phyloP scores from a whole-genome alignment of 495 filamentous ascomycete species.

The Neurospora sp. region DNA sequence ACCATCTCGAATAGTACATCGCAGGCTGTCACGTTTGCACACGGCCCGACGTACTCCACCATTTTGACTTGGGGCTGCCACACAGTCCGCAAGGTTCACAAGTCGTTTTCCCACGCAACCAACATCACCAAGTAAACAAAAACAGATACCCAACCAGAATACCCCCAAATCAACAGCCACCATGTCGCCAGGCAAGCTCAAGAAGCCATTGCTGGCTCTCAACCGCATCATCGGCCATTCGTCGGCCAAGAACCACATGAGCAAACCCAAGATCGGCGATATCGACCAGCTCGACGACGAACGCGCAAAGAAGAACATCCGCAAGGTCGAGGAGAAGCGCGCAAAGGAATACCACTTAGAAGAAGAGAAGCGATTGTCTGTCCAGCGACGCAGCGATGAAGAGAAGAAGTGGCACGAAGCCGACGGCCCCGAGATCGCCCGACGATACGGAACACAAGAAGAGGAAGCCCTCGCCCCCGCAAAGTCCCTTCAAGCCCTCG shows the following conservation, averaged over 20 bases:
- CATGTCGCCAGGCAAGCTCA: conserved; percentile 30
- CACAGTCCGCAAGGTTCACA: neutral
- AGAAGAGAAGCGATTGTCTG: conserved; percentile 37
- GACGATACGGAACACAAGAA: conserved; percentile 47
- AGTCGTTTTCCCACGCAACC: neutral
- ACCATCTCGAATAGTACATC: neutral
- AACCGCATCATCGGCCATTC: conserved; percentile 35
- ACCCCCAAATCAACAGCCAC: neutral
- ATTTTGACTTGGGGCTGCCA: neutral
- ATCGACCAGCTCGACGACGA: conserved; percentile 34
- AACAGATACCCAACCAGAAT: neutral
- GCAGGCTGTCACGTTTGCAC: neutral
- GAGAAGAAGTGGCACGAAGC: conserved; percentile 32
- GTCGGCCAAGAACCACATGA: conserved; percentile 36
- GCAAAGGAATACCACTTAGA: conserved; percentile 41
- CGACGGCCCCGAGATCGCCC: conserved; percentile 46
- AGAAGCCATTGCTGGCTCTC: conserved; percentile 32
- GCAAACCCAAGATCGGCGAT: conserved; percentile 36
- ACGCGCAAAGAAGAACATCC: conserved; percentile 40
- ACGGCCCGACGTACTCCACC: neutral
- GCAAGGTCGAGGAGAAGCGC: conserved; percentile 36
- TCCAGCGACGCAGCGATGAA: conserved; percentile 35
- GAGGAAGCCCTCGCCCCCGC: conserved; percentile 23
- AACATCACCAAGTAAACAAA: neutral
- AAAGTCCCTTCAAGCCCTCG: conserved; percentile 10